Conservation (phyloP, 306 rosid genomes). For the Phaseolus lunatus region DNA sequence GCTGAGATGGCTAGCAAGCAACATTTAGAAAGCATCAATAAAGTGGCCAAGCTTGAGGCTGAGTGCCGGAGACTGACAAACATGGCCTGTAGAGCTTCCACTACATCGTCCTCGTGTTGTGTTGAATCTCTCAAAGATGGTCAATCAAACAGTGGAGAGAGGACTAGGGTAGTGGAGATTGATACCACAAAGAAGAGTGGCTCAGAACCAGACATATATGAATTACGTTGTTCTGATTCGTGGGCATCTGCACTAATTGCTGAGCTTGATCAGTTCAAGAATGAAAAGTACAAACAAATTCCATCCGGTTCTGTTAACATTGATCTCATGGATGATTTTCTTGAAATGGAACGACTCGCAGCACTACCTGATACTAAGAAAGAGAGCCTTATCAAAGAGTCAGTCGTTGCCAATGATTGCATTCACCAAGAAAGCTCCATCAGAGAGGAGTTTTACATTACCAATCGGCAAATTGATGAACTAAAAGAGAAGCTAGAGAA, state of each 20-base stretch:
- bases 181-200: slow-evolving; percentile 19
- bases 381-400: slow-evolving; percentile 47
- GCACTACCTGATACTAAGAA: slow-evolving; percentile 59
- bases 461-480: slow-evolving; percentile 53
- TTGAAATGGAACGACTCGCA: slow-evolving; percentile 85
- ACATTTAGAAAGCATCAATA: slow-evolving; percentile 62
- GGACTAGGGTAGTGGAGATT: slow-evolving; percentile 17
- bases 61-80: slow-evolving; percentile 74
- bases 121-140: slow-evolving; percentile 58
- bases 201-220: slow-evolving; percentile 42
- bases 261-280: slow-evolving; percentile 74
- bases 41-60: slow-evolving; percentile 78
- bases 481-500: slow-evolving; percentile 57
- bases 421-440: slow-evolving; percentile 49
- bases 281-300: slow-evolving; percentile 56
- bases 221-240: slow-evolving; percentile 62
- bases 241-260: slow-evolving; percentile 69
- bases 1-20: slow-evolving; percentile 34
- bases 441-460: slow-evolving; percentile 57
- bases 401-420: slow-evolving; percentile 44
- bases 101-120: slow-evolving; percentile 61
- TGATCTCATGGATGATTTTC: slow-evolving; percentile 90
- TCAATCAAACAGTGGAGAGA: slow-evolving; percentile 36
- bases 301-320: slow-evolving; percentile 49
- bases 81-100: slow-evolving; percentile 52